Conservation (phyloP, 2,329 filamentous ascomycete species). For the Penicillium sclerotigenum region DNA sequence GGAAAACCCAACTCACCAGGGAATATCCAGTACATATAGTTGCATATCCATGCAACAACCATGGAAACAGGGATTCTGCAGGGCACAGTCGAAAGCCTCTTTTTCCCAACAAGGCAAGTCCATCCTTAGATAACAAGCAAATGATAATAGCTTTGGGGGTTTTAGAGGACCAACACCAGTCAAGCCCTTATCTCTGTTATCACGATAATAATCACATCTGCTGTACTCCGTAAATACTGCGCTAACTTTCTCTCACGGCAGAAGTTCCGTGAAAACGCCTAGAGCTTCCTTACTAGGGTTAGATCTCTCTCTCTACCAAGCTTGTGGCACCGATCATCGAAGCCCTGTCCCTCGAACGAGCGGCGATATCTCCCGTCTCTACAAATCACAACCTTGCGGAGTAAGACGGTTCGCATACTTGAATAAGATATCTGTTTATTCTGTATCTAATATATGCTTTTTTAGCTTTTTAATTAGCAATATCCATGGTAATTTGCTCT, state of each 20-base stretch:
- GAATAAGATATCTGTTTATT: background rate
- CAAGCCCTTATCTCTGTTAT: slow-evolving; percentile 5
- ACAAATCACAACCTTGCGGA: slow-evolving; percentile 21
- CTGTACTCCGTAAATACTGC: no score
- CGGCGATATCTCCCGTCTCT: slow-evolving; percentile 1
- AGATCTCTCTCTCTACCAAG: slow-evolving; percentile 15
- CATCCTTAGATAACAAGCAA: background rate
- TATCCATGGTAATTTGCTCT: background rate
- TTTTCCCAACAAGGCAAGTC: background rate
- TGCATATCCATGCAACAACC: no score
- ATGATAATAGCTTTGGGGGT: background rate
- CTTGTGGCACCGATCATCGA: slow-evolving; percentile 13
- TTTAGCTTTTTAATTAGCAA: background rate
- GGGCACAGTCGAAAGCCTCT: background rate
- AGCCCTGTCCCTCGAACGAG: slow-evolving; percentile 8
- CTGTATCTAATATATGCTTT: background rate
- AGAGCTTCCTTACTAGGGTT: slow-evolving; percentile 27
- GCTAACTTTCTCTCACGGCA: background rate
- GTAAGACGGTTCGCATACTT: background rate
- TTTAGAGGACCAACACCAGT: background rate
- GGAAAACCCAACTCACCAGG: background rate
- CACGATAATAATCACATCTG: background rate
- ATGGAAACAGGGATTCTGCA: background rate
- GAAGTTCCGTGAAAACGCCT: slow-evolving; percentile 20
- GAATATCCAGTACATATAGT: background rate